Percentiles rank a stretch among this genome's conserved stretches.
Evolutionary conservation across 345 rosid genomes (phyloP).

Genomic region (Aquilaria sinensis): DNA sequence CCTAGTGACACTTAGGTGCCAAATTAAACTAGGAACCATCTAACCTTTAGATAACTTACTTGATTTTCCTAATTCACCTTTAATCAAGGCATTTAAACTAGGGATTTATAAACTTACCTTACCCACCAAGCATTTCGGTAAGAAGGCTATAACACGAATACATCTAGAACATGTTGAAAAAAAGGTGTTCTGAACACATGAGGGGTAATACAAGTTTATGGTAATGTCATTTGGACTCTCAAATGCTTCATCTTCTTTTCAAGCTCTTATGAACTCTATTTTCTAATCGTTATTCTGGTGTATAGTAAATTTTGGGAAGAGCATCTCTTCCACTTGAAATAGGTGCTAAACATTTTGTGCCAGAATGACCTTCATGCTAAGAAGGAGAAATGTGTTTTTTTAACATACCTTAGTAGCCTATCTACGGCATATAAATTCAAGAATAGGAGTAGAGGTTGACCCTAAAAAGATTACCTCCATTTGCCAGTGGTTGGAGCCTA

Average conservation of each 20-base stretch:
- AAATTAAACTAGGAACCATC: no score
- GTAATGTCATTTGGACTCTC: not conserved
- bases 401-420: not conserved
- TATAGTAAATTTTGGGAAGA: not conserved
- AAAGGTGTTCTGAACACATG: not conserved
- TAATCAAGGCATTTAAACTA: no score
- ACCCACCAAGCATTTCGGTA: no score
- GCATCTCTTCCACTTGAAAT: not conserved
- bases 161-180: not conserved
- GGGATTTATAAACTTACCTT: no score
- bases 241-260: not conserved
- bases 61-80: no score
- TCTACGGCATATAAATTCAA: slow-evolving; percentile 1
- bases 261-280: not conserved
- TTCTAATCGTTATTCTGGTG: not conserved
- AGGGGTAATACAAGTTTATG: not conserved
- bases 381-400: not conserved
- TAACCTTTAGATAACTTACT: no score
- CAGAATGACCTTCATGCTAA: not conserved
- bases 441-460: not conserved
- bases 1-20: no score
- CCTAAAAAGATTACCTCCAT: not conserved
- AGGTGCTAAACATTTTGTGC: no score
- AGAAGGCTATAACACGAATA: no score
- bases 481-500: not conserved